Conservation (phyloP, 805 yeast genomes). For the Metschnikowia borealis region DNA sequence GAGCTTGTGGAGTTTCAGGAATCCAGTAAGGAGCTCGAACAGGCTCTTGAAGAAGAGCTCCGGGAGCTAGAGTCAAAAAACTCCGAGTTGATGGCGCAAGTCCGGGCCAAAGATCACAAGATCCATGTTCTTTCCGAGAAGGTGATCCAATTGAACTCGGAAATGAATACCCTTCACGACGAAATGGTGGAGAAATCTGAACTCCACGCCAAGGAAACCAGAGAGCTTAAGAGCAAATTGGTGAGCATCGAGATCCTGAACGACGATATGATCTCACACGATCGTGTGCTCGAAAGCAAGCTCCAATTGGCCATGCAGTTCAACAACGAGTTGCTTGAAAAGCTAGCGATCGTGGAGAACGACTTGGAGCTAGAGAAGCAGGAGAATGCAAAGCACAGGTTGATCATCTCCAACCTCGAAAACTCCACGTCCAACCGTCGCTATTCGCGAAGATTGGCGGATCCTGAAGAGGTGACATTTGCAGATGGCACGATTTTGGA, state of each 20-base stretch:
- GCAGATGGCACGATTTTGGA: conserved; percentile 17
- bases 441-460: conserved; percentile 1
- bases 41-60: conserved; percentile 42
- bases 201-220: conserved; percentile 20
- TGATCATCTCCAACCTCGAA: conserved; percentile 14
- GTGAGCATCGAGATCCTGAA: conserved; percentile 42
- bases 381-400: conserved; percentile 13
- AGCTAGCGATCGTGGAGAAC: conserved; percentile 39
- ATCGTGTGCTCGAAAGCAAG: conserved; percentile 32
- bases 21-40: conserved; percentile 42
- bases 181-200: conserved; percentile 9
- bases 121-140: conserved; percentile 17
- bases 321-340: conserved; percentile 41
- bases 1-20: conserved; percentile 42
- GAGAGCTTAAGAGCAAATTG: conserved; percentile 26
- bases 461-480: conserved; percentile 12
- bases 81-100: conserved; percentile 13
- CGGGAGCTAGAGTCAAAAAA: conserved; percentile 29
- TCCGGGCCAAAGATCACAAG: conserved; percentile 19
- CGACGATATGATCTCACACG: conserved; percentile 38
- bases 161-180: conserved; percentile 19
- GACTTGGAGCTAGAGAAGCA: conserved; percentile 25
- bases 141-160: conserved; percentile 16
- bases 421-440: conserved; percentile 2
- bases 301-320: conserved; percentile 33